Conservation (phyloP, 768 basidiomycete species). For the Terana coerulea region DNA sequence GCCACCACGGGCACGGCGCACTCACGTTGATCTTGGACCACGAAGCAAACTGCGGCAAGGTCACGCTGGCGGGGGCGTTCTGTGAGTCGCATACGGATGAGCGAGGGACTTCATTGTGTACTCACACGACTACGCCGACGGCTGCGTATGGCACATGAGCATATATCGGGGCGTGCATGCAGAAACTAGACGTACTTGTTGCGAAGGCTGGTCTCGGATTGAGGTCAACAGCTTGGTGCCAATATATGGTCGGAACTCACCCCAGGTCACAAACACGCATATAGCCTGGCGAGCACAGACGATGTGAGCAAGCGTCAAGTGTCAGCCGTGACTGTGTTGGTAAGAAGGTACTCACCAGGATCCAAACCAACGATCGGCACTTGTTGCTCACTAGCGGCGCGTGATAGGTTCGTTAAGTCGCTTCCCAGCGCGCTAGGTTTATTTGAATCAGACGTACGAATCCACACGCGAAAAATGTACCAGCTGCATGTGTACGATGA, state of each 20-base stretch:
- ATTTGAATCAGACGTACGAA: not conserved
- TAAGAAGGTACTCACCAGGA: not conserved
- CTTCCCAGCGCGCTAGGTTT: no score
- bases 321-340: not conserved
- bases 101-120: not conserved
- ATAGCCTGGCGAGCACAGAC: no score
- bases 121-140: not conserved
- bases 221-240: not conserved
- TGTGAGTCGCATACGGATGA: not conserved
- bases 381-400: constrained; percentile 2
- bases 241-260: no score
- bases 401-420: not conserved
- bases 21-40: not conserved
- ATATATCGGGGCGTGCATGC: not conserved
- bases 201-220: not conserved
- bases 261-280: no score
- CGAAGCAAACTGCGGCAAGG: not conserved
- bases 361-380: not conserved
- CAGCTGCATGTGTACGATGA: no score
- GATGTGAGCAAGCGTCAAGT: no score
- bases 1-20: not conserved
- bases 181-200: not conserved
- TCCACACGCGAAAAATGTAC: not conserved
- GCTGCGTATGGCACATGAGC: not conserved
- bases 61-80: not conserved